Percentiles rank a stretch among this genome's conserved stretches.
These are phyloP conservation scores for Acer negundo DNA, from an alignment of 345 rosid species.

Conservation along the genomic window DNA sequence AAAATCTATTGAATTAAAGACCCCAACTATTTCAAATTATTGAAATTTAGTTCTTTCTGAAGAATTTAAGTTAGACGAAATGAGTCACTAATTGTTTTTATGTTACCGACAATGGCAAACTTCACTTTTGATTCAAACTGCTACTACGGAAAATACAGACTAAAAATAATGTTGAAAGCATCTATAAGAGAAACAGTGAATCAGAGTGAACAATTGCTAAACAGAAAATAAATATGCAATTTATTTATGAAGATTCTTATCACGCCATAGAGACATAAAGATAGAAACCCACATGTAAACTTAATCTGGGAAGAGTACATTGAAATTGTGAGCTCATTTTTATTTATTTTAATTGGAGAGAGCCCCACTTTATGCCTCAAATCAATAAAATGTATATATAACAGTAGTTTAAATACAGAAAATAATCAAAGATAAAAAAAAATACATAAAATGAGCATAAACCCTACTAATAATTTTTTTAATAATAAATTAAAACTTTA, in stretches of 20 bases:
- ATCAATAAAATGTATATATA: background rate
- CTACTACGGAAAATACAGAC: background rate
- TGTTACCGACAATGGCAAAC: background rate
- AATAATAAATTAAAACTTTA: too few species aligned
- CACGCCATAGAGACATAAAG: background rate
- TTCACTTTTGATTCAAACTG: background rate
- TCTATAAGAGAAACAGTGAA: background rate
- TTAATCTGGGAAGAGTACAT: background rate
- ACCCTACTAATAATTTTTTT: background rate
- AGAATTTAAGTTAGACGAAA: background rate
- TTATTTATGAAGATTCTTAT: background rate
- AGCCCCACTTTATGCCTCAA: constrained; percentile 9
- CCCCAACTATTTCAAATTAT: background rate
- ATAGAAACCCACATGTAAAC: background rate
- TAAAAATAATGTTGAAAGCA: background rate
- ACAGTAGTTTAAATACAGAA: background rate
- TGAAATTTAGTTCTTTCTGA: background rate
- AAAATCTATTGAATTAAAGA: background rate
- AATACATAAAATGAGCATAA: background rate
- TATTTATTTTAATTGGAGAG: background rate
- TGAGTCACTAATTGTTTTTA: background rate
- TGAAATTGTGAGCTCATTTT: background rate
- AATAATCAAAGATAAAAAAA: too few species aligned
- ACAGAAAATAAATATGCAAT: background rate
- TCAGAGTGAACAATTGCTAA: background rate